These are phyloP conservation scores for Mycothermus thermophilus DNA, from an alignment of 495 filamentous ascomycete genomes.

Conservation along the genomic window DNA sequence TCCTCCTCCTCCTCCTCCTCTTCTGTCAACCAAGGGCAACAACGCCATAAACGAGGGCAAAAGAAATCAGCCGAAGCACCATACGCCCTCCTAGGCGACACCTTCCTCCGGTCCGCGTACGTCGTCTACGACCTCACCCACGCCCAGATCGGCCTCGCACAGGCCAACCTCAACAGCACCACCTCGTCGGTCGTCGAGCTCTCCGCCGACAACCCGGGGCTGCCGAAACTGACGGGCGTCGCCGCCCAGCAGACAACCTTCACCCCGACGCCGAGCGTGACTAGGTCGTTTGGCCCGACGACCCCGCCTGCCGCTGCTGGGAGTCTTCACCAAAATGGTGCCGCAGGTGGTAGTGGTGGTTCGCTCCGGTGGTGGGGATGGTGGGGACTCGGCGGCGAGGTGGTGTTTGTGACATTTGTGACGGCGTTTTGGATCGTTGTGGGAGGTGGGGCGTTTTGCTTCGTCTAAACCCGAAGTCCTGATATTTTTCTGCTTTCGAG, in stretches of 20 bases:
- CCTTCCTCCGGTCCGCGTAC: slow-evolving; percentile 83
- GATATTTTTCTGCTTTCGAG: no score
- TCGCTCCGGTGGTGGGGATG: not conserved
- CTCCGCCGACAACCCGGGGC: slow-evolving; percentile 16
- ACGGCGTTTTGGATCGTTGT: not conserved
- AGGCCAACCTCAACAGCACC: slow-evolving; percentile 69
- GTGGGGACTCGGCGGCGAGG: not conserved
- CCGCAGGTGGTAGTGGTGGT: not conserved
- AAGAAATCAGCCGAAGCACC: not conserved
- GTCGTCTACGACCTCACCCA: slow-evolving; percentile 84
- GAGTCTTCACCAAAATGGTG: no score
- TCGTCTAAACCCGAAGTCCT: no score
- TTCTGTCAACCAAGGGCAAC: not conserved
- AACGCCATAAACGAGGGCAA: not conserved
- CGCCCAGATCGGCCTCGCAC: slow-evolving; percentile 72
- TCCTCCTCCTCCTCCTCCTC: no score
- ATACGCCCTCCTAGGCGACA: slow-evolving; percentile 56
- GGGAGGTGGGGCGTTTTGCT: no score
- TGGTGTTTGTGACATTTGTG: not conserved
- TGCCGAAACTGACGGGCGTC: slow-evolving; percentile 29
- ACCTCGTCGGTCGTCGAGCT: slow-evolving; percentile 35
- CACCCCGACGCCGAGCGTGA: slow-evolving; percentile 3
- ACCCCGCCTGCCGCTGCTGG: not conserved
- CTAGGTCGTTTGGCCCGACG: not conserved
- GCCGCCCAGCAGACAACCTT: slow-evolving; percentile 13